Conservation (phyloP, 371 early-diverging fungal species). For the Rhizomucor miehei region DNA sequence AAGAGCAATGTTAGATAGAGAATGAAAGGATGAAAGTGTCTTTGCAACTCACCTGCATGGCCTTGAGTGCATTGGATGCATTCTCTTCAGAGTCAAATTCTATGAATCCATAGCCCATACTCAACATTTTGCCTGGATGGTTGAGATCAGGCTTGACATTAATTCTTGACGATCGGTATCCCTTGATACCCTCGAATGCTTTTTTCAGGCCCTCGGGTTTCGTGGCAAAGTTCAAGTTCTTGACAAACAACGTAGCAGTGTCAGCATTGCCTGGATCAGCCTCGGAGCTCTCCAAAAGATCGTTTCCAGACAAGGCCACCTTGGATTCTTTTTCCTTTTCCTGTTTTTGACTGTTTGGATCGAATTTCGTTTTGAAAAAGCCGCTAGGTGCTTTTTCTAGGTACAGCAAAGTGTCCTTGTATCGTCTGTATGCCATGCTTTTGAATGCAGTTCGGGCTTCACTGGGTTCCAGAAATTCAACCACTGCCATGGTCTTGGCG, state of each 20-base stretch:
- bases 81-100: constrained; percentile 79
- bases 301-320: constrained; percentile 38
- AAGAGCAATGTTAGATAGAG: no score
- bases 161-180: constrained; percentile 76
- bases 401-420: constrained; percentile 88
- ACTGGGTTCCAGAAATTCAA: constrained; percentile 86
- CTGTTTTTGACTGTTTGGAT: constrained; percentile 11
- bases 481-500: constrained; percentile 90
- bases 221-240: constrained; percentile 92
- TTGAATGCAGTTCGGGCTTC: constrained; percentile 92
- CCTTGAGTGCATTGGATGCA: constrained; percentile 79
- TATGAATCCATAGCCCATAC: constrained; percentile 98
- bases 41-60: constrained; percentile 59
- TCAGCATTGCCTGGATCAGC: constrained; percentile 47
- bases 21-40: neutral
- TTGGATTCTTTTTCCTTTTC: constrained; percentile 21
- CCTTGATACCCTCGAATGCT: constrained; percentile 68
- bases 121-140: constrained; percentile 66
- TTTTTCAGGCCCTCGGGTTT: constrained; percentile 70
- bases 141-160: constrained; percentile 81
- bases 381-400: constrained; percentile 92
- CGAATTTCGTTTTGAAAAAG: constrained; percentile 59
- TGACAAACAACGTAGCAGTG: constrained; percentile 83
- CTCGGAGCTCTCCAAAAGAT: constrained; percentile 37
- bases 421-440: constrained; percentile 85